These are phyloP conservation scores for Blastobotrys robertii DNA, from an alignment of 805 yeast species.

Conservation along the genomic window DNA sequence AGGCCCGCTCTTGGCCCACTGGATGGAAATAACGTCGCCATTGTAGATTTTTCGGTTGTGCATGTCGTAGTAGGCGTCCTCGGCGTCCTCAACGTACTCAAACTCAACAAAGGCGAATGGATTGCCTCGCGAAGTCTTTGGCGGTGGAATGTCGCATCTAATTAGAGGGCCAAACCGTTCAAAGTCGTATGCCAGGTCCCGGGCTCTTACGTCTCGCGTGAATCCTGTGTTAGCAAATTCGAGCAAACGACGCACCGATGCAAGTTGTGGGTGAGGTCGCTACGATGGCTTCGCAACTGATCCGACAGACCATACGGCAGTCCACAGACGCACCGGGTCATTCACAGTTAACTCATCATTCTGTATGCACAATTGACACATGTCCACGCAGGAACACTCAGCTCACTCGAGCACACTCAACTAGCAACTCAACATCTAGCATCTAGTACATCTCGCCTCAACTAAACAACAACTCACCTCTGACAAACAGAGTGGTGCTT, in stretches of 20 bases:
- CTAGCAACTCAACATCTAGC: background rate
- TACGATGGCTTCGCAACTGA: no score
- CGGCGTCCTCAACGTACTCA: constrained; percentile 25
- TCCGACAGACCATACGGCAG: no score
- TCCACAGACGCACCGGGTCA: no score
- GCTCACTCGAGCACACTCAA: background rate
- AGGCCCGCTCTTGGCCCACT: constrained; percentile 4
- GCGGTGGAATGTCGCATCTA: constrained; percentile 26
- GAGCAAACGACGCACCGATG: no score
- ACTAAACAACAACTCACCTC: constrained; percentile 3
- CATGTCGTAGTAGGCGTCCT: constrained; percentile 26
- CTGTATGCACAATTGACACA: no score
- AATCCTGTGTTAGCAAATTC: constrained; percentile 14
- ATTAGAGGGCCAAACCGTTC: constrained; percentile 24
- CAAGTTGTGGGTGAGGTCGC: no score
- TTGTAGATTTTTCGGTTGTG: constrained; percentile 19
- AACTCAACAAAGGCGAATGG: constrained; percentile 24
- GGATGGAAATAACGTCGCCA: constrained; percentile 21
- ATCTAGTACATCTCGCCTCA: no score
- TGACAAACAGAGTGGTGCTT: constrained; percentile 18
- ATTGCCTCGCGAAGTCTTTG: constrained; percentile 17
- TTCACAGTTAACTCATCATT: no score
- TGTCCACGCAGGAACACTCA: background rate
- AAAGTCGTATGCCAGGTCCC: constrained; percentile 25
- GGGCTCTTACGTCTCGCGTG: constrained; percentile 20